These are phyloP conservation scores for Spongispora temasekensis DNA, from an alignment of 1,284 basidiomycete species.

Conservation along the genomic window DNA sequence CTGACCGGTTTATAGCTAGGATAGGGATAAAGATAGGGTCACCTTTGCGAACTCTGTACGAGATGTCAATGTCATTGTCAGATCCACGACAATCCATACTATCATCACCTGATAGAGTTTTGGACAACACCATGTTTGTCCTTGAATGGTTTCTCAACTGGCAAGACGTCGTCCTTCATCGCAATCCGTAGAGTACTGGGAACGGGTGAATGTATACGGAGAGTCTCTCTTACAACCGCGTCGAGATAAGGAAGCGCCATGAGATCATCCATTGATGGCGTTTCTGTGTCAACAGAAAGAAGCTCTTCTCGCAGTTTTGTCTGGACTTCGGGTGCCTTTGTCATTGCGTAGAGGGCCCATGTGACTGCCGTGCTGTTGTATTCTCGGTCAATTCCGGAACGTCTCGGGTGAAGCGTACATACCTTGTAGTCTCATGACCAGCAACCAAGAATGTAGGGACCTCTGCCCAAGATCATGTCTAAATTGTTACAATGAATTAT, in stretches of 20 bases:
- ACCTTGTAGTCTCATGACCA: conserved; percentile 68
- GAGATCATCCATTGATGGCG: background rate
- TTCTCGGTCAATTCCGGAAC: background rate
- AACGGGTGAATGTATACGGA: conserved; percentile 1
- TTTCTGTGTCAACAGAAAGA: background rate
- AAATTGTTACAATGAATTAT: background rate
- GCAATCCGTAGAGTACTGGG: background rate
- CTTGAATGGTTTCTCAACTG: background rate
- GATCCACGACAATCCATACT: background rate
- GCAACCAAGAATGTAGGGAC: conserved; percentile 46
- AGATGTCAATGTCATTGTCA: too few species aligned
- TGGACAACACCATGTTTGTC: background rate
- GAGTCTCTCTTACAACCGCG: conserved; percentile 1
- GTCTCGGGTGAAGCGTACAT: background rate
- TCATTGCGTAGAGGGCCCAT: conserved; percentile 50
- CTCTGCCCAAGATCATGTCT: conserved; percentile 25
- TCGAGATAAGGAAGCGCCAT: conserved; percentile 3
- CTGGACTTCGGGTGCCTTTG: background rate
- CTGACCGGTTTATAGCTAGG: background rate
- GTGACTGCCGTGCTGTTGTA: conserved; percentile 46
- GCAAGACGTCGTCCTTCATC: background rate
- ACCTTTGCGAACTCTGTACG: background rate
- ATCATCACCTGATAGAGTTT: background rate
- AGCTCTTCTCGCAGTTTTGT: background rate
- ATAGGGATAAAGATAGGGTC: background rate